phyloP scores from a whole-genome alignment of 2,329 filamentous ascomycete genomes.

The Beauveria asiatica region DNA sequence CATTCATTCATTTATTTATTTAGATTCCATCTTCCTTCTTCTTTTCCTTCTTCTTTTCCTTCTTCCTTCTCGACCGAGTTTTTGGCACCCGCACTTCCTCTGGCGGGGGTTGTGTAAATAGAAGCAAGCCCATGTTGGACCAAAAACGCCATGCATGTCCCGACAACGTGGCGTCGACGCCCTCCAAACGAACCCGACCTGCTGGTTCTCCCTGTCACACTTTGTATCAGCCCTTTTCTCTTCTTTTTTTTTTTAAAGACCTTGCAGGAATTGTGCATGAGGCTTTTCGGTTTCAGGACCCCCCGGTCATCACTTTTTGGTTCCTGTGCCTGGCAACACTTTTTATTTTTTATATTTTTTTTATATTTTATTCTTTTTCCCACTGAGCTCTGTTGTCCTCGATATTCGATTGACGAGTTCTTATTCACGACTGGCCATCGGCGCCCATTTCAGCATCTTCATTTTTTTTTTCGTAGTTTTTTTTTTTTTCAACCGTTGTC shows the following conservation, averaged over 20 bases:
- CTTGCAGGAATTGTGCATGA: constrained; percentile 5
- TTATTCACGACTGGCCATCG: background rate
- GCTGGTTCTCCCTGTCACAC: background rate
- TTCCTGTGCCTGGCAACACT: background rate
- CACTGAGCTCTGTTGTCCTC: background rate
- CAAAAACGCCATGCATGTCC: background rate
- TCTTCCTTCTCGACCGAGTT: too few relatives aligned
- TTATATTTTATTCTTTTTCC: background rate
- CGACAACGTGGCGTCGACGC: background rate
- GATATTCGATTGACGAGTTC: background rate
- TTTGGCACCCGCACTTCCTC: background rate
- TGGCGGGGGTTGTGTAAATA: background rate
- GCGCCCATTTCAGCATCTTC: background rate
- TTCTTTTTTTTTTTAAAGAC: background rate
- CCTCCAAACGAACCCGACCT: background rate
- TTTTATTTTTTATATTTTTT: background rate
- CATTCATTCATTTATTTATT: too few relatives aligned
- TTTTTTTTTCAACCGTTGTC: too few relatives aligned
- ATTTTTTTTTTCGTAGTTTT: too few relatives aligned
- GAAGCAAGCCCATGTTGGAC: too few relatives aligned
- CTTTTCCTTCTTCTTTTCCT: too few relatives aligned
- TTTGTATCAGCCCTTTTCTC: too few relatives aligned
- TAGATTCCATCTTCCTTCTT: too few relatives aligned
- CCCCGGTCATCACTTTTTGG: background rate
- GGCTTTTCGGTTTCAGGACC: background rate